Conservation (phyloP, 305 asterid species). For the Fraxinus albicans region DNA sequence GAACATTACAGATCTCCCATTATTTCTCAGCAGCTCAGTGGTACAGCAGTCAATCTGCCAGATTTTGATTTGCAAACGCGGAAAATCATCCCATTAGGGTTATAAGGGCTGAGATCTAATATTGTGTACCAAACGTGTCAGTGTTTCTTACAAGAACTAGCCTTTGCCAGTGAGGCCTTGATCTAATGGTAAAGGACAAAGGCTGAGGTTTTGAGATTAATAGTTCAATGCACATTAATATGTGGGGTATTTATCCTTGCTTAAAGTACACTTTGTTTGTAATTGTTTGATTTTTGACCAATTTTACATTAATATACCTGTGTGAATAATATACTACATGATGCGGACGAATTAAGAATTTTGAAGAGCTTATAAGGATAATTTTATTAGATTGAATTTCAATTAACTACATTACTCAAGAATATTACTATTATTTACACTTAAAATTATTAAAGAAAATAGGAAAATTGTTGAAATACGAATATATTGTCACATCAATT, state of each 20-base stretch:
- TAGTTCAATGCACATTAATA: not conserved
- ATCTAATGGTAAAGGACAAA: not conserved
- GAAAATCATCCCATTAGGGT: not conserved
- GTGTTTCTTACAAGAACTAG: not conserved
- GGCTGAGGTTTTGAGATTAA: constrained; percentile 1
- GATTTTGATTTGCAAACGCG: not conserved
- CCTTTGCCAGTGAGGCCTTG: constrained; percentile 6
- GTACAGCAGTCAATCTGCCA: not conserved
- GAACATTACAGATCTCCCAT: not conserved
- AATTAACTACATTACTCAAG: too few relatives aligned
- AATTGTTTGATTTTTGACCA: not conserved
- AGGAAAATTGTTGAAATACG: not conserved
- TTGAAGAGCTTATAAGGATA: not conserved
- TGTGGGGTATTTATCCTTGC: not conserved
- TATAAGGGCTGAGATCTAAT: not conserved
- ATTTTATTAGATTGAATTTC: not conserved
- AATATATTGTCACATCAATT: not conserved
- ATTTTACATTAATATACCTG: too few relatives aligned
- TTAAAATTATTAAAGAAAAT: too few relatives aligned
- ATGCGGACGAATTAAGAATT: not conserved
- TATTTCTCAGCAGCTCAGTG: not conserved
- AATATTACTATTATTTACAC: not conserved
- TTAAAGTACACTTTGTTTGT: not conserved
- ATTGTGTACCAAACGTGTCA: not conserved
- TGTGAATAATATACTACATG: not conserved